Percentiles rank a stretch among this genome's conserved stretches.
Conservation (phyloP, 2,329 filamentous ascomycete genomes). For the Penicillium sp. region DNA sequence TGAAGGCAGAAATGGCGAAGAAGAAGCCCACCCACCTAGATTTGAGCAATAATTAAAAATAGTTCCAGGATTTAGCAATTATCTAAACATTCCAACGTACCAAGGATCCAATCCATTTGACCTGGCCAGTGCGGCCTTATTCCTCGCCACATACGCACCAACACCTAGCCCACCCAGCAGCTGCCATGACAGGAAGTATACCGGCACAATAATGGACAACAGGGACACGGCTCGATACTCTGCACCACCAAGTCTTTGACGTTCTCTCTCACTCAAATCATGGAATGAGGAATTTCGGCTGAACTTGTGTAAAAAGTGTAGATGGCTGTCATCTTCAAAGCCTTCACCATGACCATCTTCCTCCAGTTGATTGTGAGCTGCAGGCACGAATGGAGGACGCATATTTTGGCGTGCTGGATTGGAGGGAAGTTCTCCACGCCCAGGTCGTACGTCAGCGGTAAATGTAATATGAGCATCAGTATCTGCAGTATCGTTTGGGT, state of each 20-base stretch:
- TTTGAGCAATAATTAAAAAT: background rate
- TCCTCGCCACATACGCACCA: conserved; percentile 48
- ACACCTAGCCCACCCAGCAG: conserved; percentile 49
- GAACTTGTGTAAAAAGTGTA: background rate
- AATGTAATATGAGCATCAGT: background rate
- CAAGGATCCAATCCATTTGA: conserved; percentile 53
- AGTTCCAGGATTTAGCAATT: background rate
- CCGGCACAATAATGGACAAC: conserved; percentile 39
- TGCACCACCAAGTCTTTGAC: conserved; percentile 45
- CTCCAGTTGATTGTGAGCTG: conserved; percentile 20
- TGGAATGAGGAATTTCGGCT: conserved; percentile 52
- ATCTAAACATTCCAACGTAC: conserved; percentile 7
- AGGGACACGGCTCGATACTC: conserved; percentile 45
- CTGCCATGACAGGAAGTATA: conserved; percentile 51
- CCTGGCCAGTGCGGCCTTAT: conserved; percentile 42
- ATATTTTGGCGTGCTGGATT: background rate
- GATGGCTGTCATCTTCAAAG: conserved; percentile 35
- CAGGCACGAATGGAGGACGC: background rate
- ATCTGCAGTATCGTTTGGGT: background rate
- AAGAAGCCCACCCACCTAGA: conserved; percentile 43
- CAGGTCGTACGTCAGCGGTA: background rate
- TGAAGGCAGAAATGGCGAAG: conserved; percentile 57
- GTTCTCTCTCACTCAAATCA: conserved; percentile 45
- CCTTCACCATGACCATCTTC: conserved; percentile 31
- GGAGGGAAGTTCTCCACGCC: background rate